Evolutionary conservation across 2,329 filamentous ascomycete species (phyloP).

Genomic region (Tolypocladium amazonense): DNA sequence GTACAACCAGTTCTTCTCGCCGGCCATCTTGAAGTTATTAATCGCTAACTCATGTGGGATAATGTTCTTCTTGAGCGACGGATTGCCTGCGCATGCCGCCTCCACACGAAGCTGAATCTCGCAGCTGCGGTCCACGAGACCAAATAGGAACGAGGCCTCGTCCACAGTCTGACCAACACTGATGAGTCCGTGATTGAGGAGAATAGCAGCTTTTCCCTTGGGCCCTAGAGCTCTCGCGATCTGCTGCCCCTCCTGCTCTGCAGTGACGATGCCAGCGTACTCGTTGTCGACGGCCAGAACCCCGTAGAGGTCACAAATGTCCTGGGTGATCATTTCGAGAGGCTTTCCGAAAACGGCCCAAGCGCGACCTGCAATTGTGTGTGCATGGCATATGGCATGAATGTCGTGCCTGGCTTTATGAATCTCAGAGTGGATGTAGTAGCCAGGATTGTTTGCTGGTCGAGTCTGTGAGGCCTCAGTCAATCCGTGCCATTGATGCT

Average conservation of each 20-base stretch:
- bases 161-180: constrained; percentile 64
- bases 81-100: constrained; percentile 41
- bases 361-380: constrained; percentile 55
- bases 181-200: constrained; percentile 63
- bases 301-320: constrained; percentile 53
- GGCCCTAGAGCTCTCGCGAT: constrained; percentile 52
- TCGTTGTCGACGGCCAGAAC: constrained; percentile 49
- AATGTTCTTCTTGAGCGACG: constrained; percentile 28
- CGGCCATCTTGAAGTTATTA: constrained; percentile 32
- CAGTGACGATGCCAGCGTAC: constrained; percentile 44
- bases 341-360: constrained; percentile 55
- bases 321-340: constrained; percentile 63
- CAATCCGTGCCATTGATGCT: not conserved
- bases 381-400: constrained; percentile 58
- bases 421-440: constrained; percentile 58
- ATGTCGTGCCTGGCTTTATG: constrained; percentile 56
- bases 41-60: constrained; percentile 28
- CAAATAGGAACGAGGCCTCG: constrained; percentile 62
- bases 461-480: constrained; percentile 20
- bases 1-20: constrained; percentile 33
- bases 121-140: constrained; percentile 57
- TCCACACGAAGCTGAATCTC: constrained; percentile 58
- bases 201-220: constrained; percentile 48
- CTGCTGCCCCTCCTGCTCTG: constrained; percentile 52
- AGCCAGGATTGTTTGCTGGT: constrained; percentile 57